Percentiles rank a stretch among this genome's conserved stretches.
Conservation (phyloP, 805 yeast genomes). For the Ascoidea rubescens region DNA sequence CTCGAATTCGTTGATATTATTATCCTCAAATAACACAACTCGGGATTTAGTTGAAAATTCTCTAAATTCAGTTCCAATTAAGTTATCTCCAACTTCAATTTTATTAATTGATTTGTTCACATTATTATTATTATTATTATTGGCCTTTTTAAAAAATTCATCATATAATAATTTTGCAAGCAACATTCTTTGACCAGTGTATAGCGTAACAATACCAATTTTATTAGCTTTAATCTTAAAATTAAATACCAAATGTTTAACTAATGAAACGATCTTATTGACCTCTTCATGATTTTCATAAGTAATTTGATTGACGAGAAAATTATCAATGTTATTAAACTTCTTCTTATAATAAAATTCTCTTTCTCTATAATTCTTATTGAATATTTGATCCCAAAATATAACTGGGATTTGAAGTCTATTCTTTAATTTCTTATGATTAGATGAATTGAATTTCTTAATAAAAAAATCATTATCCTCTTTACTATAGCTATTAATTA, state of each 20-base stretch:
- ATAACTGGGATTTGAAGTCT: slow-evolving; percentile 31
- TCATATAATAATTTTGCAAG: slow-evolving; percentile 5
- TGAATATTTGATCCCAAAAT: slow-evolving; percentile 30
- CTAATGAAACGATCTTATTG: not conserved
- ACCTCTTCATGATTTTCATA: slow-evolving; percentile 8
- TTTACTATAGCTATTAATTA: slow-evolving; percentile 45
- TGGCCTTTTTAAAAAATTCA: slow-evolving; percentile 2
- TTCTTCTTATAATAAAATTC: slow-evolving; percentile 29
- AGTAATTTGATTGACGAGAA: slow-evolving; percentile 8
- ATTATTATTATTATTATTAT: not conserved
- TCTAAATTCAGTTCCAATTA: not conserved
- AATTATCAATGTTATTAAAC: slow-evolving; percentile 9
- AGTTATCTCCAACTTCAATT: not conserved
- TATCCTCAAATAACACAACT: slow-evolving; percentile 10
- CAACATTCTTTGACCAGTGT: slow-evolving; percentile 39
- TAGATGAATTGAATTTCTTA: not conserved
- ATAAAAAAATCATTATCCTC: not conserved
- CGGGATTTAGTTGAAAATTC: slow-evolving; percentile 1
- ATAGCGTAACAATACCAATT: slow-evolving; percentile 50
- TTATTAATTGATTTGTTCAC: not conserved
- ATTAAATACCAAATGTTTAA: slow-evolving; percentile 36
- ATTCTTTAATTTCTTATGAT: not conserved
- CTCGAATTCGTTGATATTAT: slow-evolving; percentile 12
- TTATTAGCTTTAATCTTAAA: slow-evolving; percentile 31
- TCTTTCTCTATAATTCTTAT: slow-evolving; percentile 34